phyloP scores from a whole-genome alignment of 768 basidiomycete genomes.

The Russula earlei region DNA sequence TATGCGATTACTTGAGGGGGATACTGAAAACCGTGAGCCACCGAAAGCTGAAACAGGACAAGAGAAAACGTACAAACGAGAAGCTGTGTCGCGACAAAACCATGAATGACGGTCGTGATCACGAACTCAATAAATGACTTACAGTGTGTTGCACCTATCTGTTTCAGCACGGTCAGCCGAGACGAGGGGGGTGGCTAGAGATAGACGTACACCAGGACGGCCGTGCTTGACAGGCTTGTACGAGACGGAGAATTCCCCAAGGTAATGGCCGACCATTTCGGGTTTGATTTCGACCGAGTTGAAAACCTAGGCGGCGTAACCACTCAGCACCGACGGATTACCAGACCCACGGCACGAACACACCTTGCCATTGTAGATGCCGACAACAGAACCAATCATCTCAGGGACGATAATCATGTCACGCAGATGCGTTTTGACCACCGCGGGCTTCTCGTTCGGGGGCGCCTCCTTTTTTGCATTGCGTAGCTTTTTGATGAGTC shows the following conservation, averaged over 20 bases:
- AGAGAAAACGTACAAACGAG: slow-evolving; percentile 54
- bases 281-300: slow-evolving; percentile 99
- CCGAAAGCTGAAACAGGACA: background rate
- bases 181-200: background rate
- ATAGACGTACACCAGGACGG: slow-evolving; percentile 84
- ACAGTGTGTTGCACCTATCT: slow-evolving; percentile 92
- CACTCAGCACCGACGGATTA: background rate
- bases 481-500: slow-evolving; percentile 98
- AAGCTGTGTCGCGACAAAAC: slow-evolving; percentile 36
- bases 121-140: slow-evolving; percentile 28
- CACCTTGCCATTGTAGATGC: slow-evolving; percentile 98
- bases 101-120: slow-evolving; percentile 1
- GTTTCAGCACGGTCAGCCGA: slow-evolving; percentile 17
- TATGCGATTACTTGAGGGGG: slow-evolving; percentile 80
- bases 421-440: slow-evolving; percentile 98
- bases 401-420: slow-evolving; percentile 99
- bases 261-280: slow-evolving; percentile 99
- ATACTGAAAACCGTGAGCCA: slow-evolving; percentile 42
- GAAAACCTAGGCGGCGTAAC: slow-evolving; percentile 50
- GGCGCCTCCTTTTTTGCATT: slow-evolving; percentile 99
- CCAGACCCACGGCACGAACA: background rate
- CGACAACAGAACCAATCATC: slow-evolving; percentile 98
- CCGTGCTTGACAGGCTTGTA: slow-evolving; percentile 99
- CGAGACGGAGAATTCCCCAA: slow-evolving; percentile 93
- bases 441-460: slow-evolving; percentile 96